A percentile compares a stretch with the other conserved stretches of the same genome.
phyloP scores from a whole-genome alignment of 2,329 filamentous ascomycete species.

The Alternaria tenuissima region DNA sequence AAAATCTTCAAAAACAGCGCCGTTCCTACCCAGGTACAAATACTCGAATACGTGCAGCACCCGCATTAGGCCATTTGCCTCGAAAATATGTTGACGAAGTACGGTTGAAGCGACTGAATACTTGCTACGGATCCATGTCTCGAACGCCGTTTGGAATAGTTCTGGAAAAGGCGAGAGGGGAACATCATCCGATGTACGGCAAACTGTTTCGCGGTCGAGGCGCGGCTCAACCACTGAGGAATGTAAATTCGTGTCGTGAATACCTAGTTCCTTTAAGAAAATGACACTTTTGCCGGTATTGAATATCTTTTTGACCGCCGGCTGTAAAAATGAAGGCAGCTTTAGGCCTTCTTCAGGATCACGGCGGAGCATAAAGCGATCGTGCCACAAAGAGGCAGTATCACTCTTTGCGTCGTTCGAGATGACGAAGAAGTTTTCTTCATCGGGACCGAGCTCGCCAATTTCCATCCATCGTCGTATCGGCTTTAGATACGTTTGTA shows the following conservation, averaged over 20 bases:
- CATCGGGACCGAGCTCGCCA: slow-evolving; percentile 71
- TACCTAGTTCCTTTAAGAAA: slow-evolving; percentile 76
- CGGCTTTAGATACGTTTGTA: slow-evolving; percentile 81
- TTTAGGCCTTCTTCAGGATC: slow-evolving; percentile 68
- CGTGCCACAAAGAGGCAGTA: slow-evolving; percentile 75
- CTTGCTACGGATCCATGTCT: slow-evolving; percentile 78
- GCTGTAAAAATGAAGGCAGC: slow-evolving; percentile 77
- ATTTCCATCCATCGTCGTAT: slow-evolving; percentile 85
- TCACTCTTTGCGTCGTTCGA: slow-evolving; percentile 66
- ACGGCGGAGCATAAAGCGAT: slow-evolving; percentile 73
- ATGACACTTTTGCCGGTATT: slow-evolving; percentile 88
- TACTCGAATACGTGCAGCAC: slow-evolving; percentile 72
- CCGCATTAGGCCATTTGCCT: slow-evolving; percentile 71
- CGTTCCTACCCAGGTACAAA: slow-evolving; percentile 81
- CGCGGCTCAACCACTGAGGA: slow-evolving; percentile 30
- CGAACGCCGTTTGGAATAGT: slow-evolving; percentile 75
- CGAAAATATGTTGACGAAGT: slow-evolving; percentile 72
- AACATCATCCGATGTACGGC: slow-evolving; percentile 52
- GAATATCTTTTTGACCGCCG: slow-evolving; percentile 76
- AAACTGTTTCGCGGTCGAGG: slow-evolving; percentile 67
- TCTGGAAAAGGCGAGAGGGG: slow-evolving; percentile 75
- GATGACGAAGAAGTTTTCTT: slow-evolving; percentile 79
- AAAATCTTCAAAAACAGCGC: slow-evolving; percentile 71
- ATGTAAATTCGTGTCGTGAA: slow-evolving; percentile 49
- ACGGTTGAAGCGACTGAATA: slow-evolving; percentile 73